Evolutionary conservation across 2,329 filamentous ascomycete species (phyloP).

Genomic region (Arthrobotrys entomopaga): DNA sequence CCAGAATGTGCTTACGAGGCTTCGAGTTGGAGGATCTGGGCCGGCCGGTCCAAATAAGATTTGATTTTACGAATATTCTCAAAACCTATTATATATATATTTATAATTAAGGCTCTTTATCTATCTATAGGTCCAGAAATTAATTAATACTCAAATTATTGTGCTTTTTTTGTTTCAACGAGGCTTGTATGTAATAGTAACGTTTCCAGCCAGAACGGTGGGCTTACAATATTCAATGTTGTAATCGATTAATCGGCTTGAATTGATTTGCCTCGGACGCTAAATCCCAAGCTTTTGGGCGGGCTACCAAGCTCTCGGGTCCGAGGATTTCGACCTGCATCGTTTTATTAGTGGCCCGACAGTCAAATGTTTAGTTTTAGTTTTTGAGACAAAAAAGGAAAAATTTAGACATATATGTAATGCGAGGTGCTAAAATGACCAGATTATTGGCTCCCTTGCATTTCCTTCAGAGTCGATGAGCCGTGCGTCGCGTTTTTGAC

Average conservation of each 20-base stretch:
- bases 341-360: neutral
- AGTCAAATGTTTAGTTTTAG: neutral
- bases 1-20: conserved; percentile 25
- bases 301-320: conserved; percentile 10
- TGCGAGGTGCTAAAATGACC: conserved; percentile 29
- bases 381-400: neutral
- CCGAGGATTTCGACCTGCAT: conserved; percentile 3
- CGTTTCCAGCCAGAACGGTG: neutral
- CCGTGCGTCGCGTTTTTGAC: neutral
- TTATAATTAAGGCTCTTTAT: neutral
- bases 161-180: neutral
- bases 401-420: conserved; percentile 18
- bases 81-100: neutral
- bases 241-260: neutral
- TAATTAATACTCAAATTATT: too few relatives aligned
- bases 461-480: conserved; percentile 19
- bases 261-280: neutral
- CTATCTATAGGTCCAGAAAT: conserved; percentile 1
- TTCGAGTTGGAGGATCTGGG: neutral
- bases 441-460: conserved; percentile 24
- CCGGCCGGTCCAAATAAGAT: neutral
- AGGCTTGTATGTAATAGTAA: neutral
- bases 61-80: neutral
- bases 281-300: conserved; percentile 6
- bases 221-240: conserved; percentile 39